These are phyloP conservation scores for Coemansia sp. DNA, from an alignment of 192 early-diverging fungal genomes.

Conservation along the genomic window DNA sequence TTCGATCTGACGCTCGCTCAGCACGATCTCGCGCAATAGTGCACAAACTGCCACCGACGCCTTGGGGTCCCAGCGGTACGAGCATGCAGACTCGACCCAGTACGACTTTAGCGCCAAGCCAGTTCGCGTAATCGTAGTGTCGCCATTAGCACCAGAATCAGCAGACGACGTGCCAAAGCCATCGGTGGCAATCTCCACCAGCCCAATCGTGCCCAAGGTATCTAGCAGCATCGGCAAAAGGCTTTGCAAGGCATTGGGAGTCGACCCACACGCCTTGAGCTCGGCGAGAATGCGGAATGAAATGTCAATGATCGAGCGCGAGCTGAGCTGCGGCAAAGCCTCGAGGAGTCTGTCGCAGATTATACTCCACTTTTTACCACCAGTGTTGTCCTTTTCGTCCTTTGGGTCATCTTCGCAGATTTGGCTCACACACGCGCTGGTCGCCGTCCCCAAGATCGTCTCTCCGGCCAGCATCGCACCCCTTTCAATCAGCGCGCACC, in stretches of 20 bases:
- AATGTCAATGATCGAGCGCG: conserved; percentile 34
- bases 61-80: conserved; percentile 38
- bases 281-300: conserved; percentile 47
- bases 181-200: conserved; percentile 27
- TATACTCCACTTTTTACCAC: conserved; percentile 12
- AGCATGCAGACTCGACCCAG: conserved; percentile 49
- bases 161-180: conserved; percentile 2
- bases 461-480: conserved; percentile 9
- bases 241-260: conserved; percentile 9
- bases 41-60: conserved; percentile 34
- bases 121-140: conserved; percentile 24
- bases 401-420: conserved; percentile 41
- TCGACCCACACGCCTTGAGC: conserved; percentile 37
- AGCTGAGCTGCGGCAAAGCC: conserved; percentile 25
- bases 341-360: conserved; percentile 37
- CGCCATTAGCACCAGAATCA: neutral
- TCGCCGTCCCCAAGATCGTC: conserved; percentile 7
- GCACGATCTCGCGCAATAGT: conserved; percentile 31
- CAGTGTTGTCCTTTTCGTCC: neutral
- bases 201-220: conserved; percentile 38
- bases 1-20: conserved; percentile 16
- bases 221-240: conserved; percentile 46
- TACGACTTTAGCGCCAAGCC: conserved; percentile 38
- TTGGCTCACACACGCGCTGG: conserved; percentile 35
- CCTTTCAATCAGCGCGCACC: conserved; percentile 26